These are phyloP conservation scores for Diplodia seriata DNA, from an alignment of 2,329 filamentous ascomycete genomes.

Conservation along the genomic window DNA sequence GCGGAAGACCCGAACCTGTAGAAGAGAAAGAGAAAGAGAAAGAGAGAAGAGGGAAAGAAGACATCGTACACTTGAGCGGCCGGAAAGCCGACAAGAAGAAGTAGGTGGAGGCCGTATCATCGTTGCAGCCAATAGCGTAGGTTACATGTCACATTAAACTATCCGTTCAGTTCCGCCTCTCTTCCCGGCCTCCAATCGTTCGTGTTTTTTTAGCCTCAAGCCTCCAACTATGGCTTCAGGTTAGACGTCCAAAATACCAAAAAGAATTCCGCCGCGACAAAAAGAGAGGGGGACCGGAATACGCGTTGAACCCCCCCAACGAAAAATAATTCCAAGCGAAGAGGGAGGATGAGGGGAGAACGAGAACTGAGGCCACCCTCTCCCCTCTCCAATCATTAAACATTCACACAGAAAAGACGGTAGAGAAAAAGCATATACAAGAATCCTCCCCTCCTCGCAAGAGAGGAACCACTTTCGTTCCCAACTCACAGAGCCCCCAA, in stretches of 20 bases:
- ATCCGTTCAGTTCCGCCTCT: background rate
- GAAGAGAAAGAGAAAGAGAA: too few relatives aligned
- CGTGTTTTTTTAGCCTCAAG: background rate
- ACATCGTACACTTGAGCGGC: too few relatives aligned
- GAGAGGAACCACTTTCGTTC: background rate
- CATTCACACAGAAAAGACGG: constrained; percentile 3
- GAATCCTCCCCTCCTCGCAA: background rate
- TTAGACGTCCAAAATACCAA: background rate
- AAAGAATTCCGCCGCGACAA: background rate
- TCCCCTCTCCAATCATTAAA: constrained; percentile 14
- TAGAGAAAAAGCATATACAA: background rate
- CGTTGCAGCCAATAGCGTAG: too few relatives aligned
- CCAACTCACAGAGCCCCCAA: background rate
- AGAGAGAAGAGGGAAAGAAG: too few relatives aligned
- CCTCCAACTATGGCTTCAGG: background rate
- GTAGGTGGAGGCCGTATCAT: too few relatives aligned
- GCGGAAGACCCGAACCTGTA: too few relatives aligned
- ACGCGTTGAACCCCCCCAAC: background rate
- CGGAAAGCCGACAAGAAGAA: too few relatives aligned
- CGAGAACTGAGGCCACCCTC: too few relatives aligned
- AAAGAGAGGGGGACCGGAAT: background rate
- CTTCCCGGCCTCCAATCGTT: background rate
- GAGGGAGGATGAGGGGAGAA: too few relatives aligned
- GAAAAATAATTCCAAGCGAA: background rate
- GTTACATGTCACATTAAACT: too few relatives aligned